Conservation (phyloP, 1,284 basidiomycete genomes). For the Cryptococcus hybrid region DNA sequence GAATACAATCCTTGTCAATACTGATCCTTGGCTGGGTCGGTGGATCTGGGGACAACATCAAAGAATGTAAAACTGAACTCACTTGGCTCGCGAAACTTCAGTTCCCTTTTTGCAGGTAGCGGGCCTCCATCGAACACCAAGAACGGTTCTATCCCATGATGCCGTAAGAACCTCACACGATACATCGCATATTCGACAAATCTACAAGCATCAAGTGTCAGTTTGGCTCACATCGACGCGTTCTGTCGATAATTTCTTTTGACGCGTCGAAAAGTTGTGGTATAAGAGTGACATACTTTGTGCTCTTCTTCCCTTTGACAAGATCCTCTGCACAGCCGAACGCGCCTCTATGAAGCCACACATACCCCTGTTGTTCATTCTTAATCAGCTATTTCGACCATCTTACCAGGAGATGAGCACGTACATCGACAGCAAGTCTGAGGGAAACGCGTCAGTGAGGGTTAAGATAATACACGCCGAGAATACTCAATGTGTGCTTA, state of each 20-base stretch:
- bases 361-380: conserved; percentile 67
- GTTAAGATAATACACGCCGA: conserved; percentile 3
- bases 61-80: conserved; percentile 13
- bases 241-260: conserved; percentile 3
- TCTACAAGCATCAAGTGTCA: conserved; percentile 51
- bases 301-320: conserved; percentile 76
- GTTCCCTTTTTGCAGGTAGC: conserved; percentile 91
- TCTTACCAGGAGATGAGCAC: conserved; percentile 5
- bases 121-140: conserved; percentile 97
- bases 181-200: conserved; percentile 96
- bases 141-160: conserved; percentile 82
- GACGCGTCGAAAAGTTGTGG: neutral
- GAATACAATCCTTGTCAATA: neutral
- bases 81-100: conserved; percentile 72
- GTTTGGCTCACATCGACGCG: conserved; percentile 11
- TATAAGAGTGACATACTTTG: conserved; percentile 60
- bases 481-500: conserved; percentile 18
- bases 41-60: neutral
- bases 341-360: conserved; percentile 95
- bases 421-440: conserved; percentile 40
- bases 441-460: neutral
- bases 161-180: conserved; percentile 77
- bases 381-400: neutral
- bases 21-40: neutral
- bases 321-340: conserved; percentile 90